Evolutionary conservation across 768 basidiomycete species (phyloP).

Genomic region (Boletus vinaceobasis): DNA sequence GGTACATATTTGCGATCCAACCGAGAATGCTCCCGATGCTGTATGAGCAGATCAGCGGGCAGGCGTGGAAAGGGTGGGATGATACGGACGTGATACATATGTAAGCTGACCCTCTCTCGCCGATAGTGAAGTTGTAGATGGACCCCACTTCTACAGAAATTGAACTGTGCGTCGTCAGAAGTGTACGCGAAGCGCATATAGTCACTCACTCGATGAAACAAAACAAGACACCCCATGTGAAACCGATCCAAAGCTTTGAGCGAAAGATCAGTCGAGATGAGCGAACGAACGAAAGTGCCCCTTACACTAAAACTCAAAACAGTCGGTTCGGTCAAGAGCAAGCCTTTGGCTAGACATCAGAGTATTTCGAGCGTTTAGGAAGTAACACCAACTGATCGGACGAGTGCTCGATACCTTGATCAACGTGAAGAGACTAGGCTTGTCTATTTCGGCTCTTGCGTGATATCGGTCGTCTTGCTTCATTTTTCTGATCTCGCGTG

Average conservation of each 20-base stretch:
- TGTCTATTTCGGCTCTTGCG: constrained; percentile 62
- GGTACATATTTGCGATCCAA: constrained; percentile 42
- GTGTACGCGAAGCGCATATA: not conserved
- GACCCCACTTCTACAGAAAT: constrained; percentile 52
- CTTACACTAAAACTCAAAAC: constrained; percentile 69
- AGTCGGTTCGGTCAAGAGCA: constrained; percentile 53
- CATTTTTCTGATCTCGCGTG: constrained; percentile 58
- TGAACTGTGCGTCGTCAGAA: constrained; percentile 37
- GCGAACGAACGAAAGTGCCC: constrained; percentile 17
- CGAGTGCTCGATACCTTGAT: constrained; percentile 70
- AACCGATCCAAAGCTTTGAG: constrained; percentile 67
- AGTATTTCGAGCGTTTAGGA: not conserved
- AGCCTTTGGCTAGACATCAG: constrained; percentile 9
- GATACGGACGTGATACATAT: constrained; percentile 48
- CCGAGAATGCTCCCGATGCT: constrained; percentile 58
- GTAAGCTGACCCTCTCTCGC: constrained; percentile 59
- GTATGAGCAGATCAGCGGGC: not conserved
- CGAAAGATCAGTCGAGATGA: constrained; percentile 6
- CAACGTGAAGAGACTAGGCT: constrained; percentile 49
- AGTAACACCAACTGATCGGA: constrained; percentile 59
- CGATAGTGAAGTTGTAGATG: constrained; percentile 58
- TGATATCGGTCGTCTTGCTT: constrained; percentile 63
- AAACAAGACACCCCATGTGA: constrained; percentile 75
- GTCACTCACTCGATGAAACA: constrained; percentile 55
- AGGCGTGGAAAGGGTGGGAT: not conserved